These are phyloP conservation scores for Yamadazyma olivae DNA, from an alignment of 805 yeast species.

Conservation along the genomic window DNA sequence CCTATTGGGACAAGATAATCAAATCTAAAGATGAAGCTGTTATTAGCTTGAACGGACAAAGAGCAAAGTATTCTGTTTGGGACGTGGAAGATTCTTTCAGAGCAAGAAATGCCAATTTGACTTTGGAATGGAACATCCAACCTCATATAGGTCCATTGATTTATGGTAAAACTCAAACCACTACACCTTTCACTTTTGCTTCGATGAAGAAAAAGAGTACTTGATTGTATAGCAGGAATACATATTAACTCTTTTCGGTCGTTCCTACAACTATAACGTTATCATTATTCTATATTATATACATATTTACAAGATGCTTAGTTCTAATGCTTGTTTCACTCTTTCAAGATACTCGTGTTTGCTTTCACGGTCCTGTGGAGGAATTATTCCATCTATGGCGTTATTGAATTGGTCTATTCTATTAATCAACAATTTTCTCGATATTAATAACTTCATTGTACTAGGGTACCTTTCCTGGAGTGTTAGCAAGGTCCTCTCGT, in stretches of 20 bases:
- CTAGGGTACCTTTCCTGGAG: too few relatives aligned
- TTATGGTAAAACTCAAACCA: conserved; percentile 52
- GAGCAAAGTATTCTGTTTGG: conserved; percentile 83
- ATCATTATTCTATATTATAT: too few relatives aligned
- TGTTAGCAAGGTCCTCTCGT: too few relatives aligned
- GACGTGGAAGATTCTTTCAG: conserved; percentile 65
- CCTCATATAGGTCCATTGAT: conserved; percentile 83
- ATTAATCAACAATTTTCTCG: too few relatives aligned
- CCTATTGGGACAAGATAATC: conserved; percentile 90
- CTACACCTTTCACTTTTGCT: conserved; percentile 30
- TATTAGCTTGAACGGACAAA: conserved; percentile 47
- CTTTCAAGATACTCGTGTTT: neutral
- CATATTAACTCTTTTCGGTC: too few relatives aligned
- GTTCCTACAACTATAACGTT: too few relatives aligned
- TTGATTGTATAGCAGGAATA: too few relatives aligned
- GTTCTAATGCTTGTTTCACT: neutral
- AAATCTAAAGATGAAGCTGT: conserved; percentile 54
- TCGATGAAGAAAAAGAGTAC: conserved; percentile 3
- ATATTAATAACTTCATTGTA: neutral
- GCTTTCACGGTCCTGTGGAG: neutral
- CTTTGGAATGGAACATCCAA: conserved; percentile 87
- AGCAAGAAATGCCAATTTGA: conserved; percentile 63
- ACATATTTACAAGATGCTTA: too few relatives aligned
- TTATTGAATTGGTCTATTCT: neutral
- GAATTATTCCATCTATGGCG: neutral